Percentiles rank a stretch among this genome's conserved stretches.
phyloP scores from a whole-genome alignment of 352 stramenopile species.

The Plasmopara muralis region DNA sequence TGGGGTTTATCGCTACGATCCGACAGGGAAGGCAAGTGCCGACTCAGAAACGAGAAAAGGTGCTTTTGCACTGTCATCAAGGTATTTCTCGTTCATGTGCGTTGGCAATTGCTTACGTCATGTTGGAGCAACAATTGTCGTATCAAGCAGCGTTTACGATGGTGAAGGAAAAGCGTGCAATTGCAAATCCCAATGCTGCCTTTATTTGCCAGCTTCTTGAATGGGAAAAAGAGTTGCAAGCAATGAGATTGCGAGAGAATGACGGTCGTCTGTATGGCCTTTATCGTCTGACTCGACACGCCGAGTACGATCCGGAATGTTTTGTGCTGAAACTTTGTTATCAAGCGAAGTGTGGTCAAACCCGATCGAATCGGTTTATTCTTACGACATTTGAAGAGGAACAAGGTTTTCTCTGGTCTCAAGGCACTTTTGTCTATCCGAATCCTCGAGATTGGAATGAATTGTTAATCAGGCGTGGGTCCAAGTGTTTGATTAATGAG shows the following conservation, averaged over 20 bases:
- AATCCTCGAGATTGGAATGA: constrained; percentile 5
- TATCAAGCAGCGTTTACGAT: constrained; percentile 30
- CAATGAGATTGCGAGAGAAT: constrained; percentile 2
- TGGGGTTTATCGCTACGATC: constrained; percentile 35
- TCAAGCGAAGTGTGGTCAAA: constrained; percentile 3
- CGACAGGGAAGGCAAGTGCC: background rate
- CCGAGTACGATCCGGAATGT: constrained; percentile 32
- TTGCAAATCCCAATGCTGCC: constrained; percentile 54
- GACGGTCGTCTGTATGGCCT: constrained; percentile 13
- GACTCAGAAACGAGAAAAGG: constrained; percentile 7
- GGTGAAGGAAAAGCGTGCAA: constrained; percentile 40
- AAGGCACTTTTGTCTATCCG: constrained; percentile 45
- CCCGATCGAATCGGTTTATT: constrained; percentile 9
- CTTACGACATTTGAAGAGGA: constrained; percentile 11
- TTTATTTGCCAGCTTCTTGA: constrained; percentile 67
- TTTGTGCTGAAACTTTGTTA: constrained; percentile 53
- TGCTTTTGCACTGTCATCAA: constrained; percentile 67
- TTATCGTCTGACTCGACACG: constrained; percentile 42
- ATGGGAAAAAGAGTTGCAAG: constrained; percentile 43
- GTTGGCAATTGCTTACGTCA: constrained; percentile 57
- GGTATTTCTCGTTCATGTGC: constrained; percentile 66
- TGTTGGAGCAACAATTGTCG: constrained; percentile 27
- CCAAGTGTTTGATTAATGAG: constrained; percentile 23
- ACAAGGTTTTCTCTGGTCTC: constrained; percentile 24
- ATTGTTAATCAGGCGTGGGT: constrained; percentile 38